Conservation (phyloP, 2,329 filamentous ascomycete species). For the Sporothrix phasma region DNA sequence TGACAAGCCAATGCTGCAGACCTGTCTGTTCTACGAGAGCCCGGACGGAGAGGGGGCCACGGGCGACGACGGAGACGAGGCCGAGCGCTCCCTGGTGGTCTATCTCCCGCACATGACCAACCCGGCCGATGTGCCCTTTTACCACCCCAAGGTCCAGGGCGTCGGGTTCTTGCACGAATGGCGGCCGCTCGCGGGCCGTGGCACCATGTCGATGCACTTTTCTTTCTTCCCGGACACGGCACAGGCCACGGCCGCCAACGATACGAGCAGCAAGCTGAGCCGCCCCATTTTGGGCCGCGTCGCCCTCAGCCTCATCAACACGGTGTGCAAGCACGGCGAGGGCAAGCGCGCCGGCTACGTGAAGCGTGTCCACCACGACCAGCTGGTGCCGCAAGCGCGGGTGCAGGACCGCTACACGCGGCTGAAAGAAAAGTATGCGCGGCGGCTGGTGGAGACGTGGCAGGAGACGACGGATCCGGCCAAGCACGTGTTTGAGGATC, state of each 20-base stretch:
- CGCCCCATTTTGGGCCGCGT: conserved; percentile 45
- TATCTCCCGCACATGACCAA: conserved; percentile 65
- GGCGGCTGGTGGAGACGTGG: conserved; percentile 62
- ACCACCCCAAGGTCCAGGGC: conserved; percentile 68
- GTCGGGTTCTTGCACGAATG: conserved; percentile 69
- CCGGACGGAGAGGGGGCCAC: conserved; percentile 18
- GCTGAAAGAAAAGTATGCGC: conserved; percentile 72
- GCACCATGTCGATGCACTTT: conserved; percentile 51
- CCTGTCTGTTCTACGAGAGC: conserved; percentile 58
- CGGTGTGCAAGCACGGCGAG: conserved; percentile 64
- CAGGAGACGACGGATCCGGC: conserved; percentile 74
- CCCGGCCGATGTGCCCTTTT: conserved; percentile 64
- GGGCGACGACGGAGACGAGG: neutral
- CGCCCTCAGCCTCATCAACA: conserved; percentile 56
- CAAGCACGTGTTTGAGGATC: conserved; percentile 93
- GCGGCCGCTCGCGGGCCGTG: conserved; percentile 30
- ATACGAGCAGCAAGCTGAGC: conserved; percentile 29
- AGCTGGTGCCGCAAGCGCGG: conserved; percentile 61
- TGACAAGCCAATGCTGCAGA: conserved; percentile 69
- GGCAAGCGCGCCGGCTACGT: conserved; percentile 57
- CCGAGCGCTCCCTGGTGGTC: conserved; percentile 49
- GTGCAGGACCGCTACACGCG: conserved; percentile 75
- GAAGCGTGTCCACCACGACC: conserved; percentile 77
- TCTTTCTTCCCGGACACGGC: conserved; percentile 14
- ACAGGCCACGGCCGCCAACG: neutral